Base-by-base conservation (phyloP, 2,329 filamentous ascomycete genomes). In the Aspergillus ochraceoroseus region DNA sequence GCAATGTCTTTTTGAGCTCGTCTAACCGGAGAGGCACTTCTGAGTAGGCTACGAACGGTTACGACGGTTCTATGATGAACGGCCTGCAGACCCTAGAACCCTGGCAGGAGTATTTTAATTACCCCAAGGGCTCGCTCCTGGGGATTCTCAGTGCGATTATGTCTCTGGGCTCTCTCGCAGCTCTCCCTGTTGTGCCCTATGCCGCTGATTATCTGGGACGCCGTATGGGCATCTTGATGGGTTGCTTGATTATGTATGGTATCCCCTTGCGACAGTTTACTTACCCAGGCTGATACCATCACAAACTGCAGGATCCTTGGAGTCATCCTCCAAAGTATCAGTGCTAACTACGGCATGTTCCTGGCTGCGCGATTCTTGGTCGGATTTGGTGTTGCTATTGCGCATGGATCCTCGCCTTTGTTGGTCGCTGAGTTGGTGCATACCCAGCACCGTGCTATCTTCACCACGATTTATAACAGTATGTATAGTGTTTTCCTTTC, bases 61-160 rank as follows among this genome's bases (percentile, higher is more conserved):
- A 28, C 25, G 33, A 37, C 5, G 33, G 33, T 2, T 28, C 29
- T 23, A 37, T 37, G 15, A 37, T 37, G 33, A 37, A 37, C 23
- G 33, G 33, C 4, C n/a, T 37, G 15, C 33, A 37, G 33, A 14
- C 29, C 23, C 18, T 37, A 4, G 23, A 23, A 8, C 9, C 23
- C 23, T 37, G 33, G 33, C 33, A 37, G 15, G 33, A 37, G 17
- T 25, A 25, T 37, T 39, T 39, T 7, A 19, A 25, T 3, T 17
- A 39, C 29, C 37, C 37, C 4, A 32, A 14, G 14, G 37, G 37
- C 29, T n/a, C 37, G 7, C 19, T 32, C 7, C 23, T 39, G 2
- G 37, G 37, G 7, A 20, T 39, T 2, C 22, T 39, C 5, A 32
- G 26, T 11, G 25, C 37, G 1, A 22, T 32, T 20, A 14, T 19